phyloP scores from a whole-genome alignment of 495 filamentous ascomycete genomes.

The Penicillium tannophilum region DNA sequence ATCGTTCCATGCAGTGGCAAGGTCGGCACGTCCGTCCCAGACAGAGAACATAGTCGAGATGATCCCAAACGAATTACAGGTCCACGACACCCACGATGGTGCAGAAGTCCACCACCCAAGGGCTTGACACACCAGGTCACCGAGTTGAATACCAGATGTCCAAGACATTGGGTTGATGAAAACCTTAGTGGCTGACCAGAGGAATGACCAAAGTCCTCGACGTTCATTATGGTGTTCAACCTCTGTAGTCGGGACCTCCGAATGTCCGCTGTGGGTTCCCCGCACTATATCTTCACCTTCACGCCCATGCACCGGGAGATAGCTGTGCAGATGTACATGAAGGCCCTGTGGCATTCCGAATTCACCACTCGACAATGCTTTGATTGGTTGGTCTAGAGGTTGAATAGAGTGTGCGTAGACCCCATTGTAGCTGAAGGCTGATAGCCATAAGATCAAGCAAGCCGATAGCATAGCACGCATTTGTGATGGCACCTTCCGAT shows the following conservation, averaged over 20 bases:
- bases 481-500: not conserved
- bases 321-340: not conserved
- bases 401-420: not conserved
- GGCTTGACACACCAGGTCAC: not conserved
- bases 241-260: not conserved
- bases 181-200: not conserved
- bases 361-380: not conserved
- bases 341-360: not conserved
- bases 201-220: not conserved
- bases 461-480: not conserved
- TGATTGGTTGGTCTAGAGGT: not conserved
- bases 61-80: not conserved
- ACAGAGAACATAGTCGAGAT: not conserved
- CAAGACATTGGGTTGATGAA: not conserved
- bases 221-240: not conserved
- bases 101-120: not conserved
- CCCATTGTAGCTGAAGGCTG: not conserved
- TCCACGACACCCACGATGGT: not conserved
- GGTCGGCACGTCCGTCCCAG: not conserved
- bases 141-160: not conserved
- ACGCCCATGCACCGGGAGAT: not conserved
- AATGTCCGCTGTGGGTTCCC: not conserved
- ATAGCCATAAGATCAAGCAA: not conserved
- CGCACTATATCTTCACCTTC: not conserved
- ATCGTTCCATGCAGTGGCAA: not conserved